phyloP scores from a whole-genome alignment of 768 basidiomycete species.

The Pilatotrama ljubarskyi region DNA sequence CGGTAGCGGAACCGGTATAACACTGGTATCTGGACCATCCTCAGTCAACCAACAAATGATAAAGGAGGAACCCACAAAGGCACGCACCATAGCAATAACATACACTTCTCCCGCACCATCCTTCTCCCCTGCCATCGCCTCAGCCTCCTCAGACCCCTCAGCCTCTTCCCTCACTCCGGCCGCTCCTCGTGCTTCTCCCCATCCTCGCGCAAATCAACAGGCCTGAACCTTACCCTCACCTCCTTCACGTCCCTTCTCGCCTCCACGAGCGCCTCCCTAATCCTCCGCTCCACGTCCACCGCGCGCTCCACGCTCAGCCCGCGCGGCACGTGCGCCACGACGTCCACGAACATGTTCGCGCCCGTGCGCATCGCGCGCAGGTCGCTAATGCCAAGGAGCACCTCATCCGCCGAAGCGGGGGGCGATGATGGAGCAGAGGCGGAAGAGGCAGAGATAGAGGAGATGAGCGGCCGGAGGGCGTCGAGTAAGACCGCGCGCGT shows the following conservation, averaged over 20 bases:
- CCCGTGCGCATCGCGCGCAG: conserved; percentile 78
- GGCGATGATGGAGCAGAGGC: not conserved
- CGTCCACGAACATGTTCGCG: conserved; percentile 80
- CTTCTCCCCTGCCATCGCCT: no score
- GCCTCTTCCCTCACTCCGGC: not conserved
- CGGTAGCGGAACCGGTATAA: no score
- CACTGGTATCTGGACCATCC: no score
- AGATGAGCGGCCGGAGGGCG: conserved; percentile 56
- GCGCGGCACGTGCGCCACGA: conserved; percentile 70
- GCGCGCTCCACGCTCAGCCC: conserved; percentile 57
- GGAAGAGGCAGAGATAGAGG: conserved; percentile 31
- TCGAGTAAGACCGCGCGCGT: conserved; percentile 55
- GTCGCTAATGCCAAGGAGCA: conserved; percentile 48
- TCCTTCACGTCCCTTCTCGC: conserved; percentile 70
- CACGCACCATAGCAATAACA: not conserved
- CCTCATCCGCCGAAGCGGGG: conserved; percentile 8
- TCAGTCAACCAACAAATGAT: no score
- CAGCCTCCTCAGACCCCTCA: not conserved
- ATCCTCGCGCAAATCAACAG: conserved; percentile 39
- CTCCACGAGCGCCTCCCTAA: conserved; percentile 53
- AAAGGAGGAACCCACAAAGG: no score
- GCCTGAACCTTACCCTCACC: conserved; percentile 64
- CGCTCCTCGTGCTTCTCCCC: not conserved
- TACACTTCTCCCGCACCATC: not conserved
- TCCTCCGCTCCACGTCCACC: conserved; percentile 60